Conservation (phyloP, 768 basidiomycete species). For the Amanita polypyramis region DNA sequence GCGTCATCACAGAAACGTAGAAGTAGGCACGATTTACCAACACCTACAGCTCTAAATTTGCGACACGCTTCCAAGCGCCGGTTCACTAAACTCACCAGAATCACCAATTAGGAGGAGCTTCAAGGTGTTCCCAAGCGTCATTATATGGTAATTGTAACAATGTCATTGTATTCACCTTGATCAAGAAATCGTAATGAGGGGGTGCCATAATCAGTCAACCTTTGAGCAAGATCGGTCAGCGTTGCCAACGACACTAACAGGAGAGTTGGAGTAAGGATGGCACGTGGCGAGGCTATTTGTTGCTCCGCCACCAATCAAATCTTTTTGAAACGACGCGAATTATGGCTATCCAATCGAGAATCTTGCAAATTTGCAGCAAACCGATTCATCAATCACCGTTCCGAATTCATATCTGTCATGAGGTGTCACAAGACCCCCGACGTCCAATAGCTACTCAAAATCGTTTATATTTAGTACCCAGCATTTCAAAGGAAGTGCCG, state of each 20-base stretch:
- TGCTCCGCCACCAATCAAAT: no score
- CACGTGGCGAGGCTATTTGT: neutral
- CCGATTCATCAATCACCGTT: no score
- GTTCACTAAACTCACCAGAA: constrained; percentile 49
- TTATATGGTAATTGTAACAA: neutral
- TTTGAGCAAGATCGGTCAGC: neutral
- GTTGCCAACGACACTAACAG: neutral
- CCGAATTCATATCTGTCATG: no score
- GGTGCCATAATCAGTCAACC: constrained; percentile 52
- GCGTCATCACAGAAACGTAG: constrained; percentile 98
- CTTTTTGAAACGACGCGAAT: no score
- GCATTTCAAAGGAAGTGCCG: neutral
- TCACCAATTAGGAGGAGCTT: constrained; percentile 94
- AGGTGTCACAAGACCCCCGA: no score
- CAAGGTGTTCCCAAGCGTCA: constrained; percentile 9
- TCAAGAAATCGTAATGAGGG: constrained; percentile 95
- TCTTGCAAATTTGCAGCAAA: no score
- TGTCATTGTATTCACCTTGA: constrained; percentile 49
- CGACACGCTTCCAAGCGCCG: neutral
- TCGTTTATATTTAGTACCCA: no score
- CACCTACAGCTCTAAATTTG: constrained; percentile 37
- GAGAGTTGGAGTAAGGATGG: neutral
- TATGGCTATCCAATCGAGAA: no score
- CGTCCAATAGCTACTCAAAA: no score
- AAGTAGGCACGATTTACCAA: constrained; percentile 94